These are phyloP conservation scores for Talaromyces amestolkiae DNA, from an alignment of 2,329 filamentous ascomycete species.

Conservation along the genomic window DNA sequence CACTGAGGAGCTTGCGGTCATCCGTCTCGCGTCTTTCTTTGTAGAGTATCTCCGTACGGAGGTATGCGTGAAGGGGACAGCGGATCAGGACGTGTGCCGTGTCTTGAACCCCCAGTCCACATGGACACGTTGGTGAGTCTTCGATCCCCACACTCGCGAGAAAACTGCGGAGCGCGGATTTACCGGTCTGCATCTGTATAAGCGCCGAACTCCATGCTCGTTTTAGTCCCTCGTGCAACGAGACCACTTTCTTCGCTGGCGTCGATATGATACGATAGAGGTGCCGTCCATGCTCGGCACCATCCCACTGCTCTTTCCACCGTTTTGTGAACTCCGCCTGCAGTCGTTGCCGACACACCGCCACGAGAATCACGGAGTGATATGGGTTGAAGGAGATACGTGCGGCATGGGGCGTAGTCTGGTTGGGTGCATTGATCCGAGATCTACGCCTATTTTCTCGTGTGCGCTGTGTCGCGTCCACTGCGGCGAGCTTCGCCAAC, in stretches of 20 bases:
- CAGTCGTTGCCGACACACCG: background rate
- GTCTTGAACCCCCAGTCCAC: background rate
- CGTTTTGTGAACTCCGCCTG: background rate
- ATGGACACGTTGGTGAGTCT: background rate
- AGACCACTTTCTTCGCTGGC: background rate
- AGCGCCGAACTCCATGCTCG: background rate
- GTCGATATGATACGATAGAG: background rate
- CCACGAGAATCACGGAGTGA: background rate
- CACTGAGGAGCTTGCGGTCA: background rate
- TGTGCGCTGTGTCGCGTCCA: background rate
- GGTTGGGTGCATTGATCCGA: background rate
- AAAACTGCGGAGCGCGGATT: background rate
- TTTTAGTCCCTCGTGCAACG: background rate
- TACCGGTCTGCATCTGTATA: background rate
- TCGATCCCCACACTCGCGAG: background rate
- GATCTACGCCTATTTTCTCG: constrained; percentile 11
- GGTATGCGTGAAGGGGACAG: background rate
- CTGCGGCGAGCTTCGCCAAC: background rate
- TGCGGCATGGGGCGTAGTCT: background rate
- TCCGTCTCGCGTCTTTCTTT: background rate
- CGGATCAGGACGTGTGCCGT: background rate
- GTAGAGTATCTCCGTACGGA: background rate
- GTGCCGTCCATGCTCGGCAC: background rate
- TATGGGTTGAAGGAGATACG: background rate
- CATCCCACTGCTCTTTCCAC: background rate